Conservation (phyloP, 2,329 filamentous ascomycete species). For the Phialophora verrucosa region DNA sequence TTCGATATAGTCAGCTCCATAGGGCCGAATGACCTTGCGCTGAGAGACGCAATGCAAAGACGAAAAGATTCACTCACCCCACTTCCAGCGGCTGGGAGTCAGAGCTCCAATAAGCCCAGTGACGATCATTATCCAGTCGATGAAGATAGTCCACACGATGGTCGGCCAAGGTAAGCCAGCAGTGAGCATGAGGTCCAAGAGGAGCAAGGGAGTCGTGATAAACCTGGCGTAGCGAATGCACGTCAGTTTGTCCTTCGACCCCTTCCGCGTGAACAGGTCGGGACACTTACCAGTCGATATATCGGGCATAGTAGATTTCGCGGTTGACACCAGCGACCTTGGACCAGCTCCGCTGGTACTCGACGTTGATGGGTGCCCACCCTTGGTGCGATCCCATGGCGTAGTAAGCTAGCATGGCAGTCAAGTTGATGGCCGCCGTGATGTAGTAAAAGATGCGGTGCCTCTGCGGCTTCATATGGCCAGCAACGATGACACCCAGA, state of each 20-base stretch:
- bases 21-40: background rate
- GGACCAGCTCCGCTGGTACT: constrained; percentile 57
- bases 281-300: constrained; percentile 63
- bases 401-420: constrained; percentile 65
- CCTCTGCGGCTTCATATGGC: constrained; percentile 21
- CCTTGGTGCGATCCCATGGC: constrained; percentile 69
- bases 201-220: constrained; percentile 67
- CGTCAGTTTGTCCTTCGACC: constrained; percentile 44
- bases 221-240: constrained; percentile 50
- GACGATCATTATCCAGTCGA: constrained; percentile 70
- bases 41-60: background rate
- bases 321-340: constrained; percentile 59
- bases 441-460: constrained; percentile 35
- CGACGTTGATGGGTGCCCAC: constrained; percentile 64
- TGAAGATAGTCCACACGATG: constrained; percentile 65
- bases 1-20: constrained; percentile 46
- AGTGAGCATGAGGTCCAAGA: constrained; percentile 68
- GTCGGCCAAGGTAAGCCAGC: constrained; percentile 69
- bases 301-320: constrained; percentile 69
- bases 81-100: constrained; percentile 65
- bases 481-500: constrained; percentile 18
- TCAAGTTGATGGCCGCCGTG: constrained; percentile 29
- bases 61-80: constrained; percentile 38
- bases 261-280: background rate
- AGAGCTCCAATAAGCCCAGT: constrained; percentile 69